Percentiles rank a stretch among this genome's conserved stretches.
phyloP scores from a whole-genome alignment of 768 basidiomycete genomes.

The Cantharellus cinnabarinus region DNA sequence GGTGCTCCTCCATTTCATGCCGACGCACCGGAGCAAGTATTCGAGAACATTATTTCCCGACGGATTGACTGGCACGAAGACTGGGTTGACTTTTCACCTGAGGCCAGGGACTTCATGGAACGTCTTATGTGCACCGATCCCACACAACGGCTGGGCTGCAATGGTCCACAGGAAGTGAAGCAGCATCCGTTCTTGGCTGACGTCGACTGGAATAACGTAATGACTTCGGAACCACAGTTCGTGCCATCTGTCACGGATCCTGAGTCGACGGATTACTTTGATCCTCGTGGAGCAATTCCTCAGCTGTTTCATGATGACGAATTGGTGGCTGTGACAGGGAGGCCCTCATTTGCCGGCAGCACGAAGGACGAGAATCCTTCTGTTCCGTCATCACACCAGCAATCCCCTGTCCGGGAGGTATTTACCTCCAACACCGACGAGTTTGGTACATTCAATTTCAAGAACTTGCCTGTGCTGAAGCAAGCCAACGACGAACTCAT shows the following conservation, averaged over 20 bases:
- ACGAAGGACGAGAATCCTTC: slow-evolving; percentile 4
- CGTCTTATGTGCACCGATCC: slow-evolving; percentile 69
- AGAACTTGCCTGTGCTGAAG: slow-evolving; percentile 87
- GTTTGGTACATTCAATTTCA: slow-evolving; percentile 96
- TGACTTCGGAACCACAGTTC: slow-evolving; percentile 76
- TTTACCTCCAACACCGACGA: slow-evolving; percentile 52
- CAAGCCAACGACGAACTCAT: slow-evolving; percentile 98
- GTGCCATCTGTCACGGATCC: slow-evolving; percentile 90
- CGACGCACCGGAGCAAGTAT: slow-evolving; percentile 90
- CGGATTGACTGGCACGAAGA: slow-evolving; percentile 94
- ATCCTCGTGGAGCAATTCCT: slow-evolving; percentile 79
- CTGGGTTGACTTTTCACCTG: slow-evolving; percentile 65
- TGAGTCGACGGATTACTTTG: slow-evolving; percentile 99
- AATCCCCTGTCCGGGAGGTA: slow-evolving; percentile 2
- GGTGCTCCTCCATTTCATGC: slow-evolving; percentile 96
- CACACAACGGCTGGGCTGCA: slow-evolving; percentile 54
- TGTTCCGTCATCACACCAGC: slow-evolving; percentile 12
- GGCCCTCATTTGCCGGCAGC: slow-evolving; percentile 18
- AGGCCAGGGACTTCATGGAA: slow-evolving; percentile 80
- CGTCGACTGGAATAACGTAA: slow-evolving; percentile 87
- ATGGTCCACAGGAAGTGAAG: slow-evolving; percentile 86
- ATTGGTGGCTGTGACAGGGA: slow-evolving; percentile 22
- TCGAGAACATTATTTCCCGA: slow-evolving; percentile 92
- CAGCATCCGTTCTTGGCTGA: slow-evolving; percentile 74
- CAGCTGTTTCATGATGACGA: slow-evolving; percentile 89